A percentile compares a stretch with the other conserved stretches of the same genome.
Conservation (phyloP, 345 rosid species). For the Noccaea caerulescens region DNA sequence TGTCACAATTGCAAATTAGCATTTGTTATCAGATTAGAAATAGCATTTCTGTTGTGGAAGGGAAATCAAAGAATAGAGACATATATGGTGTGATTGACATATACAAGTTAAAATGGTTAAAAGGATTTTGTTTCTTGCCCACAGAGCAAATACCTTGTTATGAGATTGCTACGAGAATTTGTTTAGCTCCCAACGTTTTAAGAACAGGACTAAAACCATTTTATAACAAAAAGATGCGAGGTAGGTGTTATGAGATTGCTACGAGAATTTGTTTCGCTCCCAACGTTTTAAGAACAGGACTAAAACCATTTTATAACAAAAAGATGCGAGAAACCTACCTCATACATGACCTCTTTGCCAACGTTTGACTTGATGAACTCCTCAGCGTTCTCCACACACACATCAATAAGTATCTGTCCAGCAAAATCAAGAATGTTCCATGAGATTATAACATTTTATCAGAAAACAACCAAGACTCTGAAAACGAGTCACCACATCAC, state of each 20-base stretch:
- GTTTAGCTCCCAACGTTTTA: not conserved
- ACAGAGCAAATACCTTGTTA: not conserved
- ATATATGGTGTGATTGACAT: not conserved
- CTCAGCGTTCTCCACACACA: constrained; percentile 65
- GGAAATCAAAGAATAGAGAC: not conserved
- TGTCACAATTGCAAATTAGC: not conserved
- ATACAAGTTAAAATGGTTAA: not conserved
- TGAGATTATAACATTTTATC: constrained; percentile 24
- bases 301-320: constrained; percentile 1
- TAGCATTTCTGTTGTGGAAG: constrained; percentile 11
- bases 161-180: constrained; percentile 4
- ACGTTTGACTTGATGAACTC: constrained; percentile 74
- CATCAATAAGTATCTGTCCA: constrained; percentile 73
- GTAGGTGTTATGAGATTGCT: not conserved
- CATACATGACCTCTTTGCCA: constrained; percentile 79
- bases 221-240: not conserved
- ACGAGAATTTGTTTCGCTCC: constrained; percentile 1
- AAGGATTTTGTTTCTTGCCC: not conserved
- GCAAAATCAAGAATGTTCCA: constrained; percentile 34
- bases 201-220: constrained; percentile 15
- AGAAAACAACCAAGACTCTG: constrained; percentile 21
- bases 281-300: constrained; percentile 4
- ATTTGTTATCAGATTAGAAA: constrained; percentile 3
- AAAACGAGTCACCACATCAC: constrained; percentile 4
- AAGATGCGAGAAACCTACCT: constrained; percentile 50